Conservation (phyloP, 2,329 filamentous ascomycete genomes). For the Colletotrichum musicola region DNA sequence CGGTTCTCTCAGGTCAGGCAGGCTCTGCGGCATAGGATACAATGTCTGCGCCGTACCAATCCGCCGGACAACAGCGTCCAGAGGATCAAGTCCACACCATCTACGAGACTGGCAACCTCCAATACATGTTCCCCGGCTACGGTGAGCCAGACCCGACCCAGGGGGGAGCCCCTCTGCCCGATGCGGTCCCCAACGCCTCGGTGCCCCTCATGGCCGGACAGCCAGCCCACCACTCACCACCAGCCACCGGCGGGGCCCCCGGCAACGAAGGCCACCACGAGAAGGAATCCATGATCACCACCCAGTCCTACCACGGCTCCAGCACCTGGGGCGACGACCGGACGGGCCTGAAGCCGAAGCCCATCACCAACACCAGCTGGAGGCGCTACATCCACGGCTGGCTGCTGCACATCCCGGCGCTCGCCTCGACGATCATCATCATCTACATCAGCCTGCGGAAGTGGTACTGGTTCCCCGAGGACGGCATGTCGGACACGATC, state of each 20-base stretch:
- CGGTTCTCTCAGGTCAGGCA: too few species aligned
- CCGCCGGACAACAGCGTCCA: too few species aligned
- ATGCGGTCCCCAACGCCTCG: too few species aligned
- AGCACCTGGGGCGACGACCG: background rate
- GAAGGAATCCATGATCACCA: background rate
- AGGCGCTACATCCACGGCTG: slow-evolving; percentile 17
- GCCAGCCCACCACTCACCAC: background rate
- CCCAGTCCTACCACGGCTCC: background rate
- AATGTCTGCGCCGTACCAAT: too few species aligned
- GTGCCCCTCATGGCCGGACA: too few species aligned
- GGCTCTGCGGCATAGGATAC: too few species aligned
- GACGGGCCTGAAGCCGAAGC: background rate
- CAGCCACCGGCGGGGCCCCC: background rate
- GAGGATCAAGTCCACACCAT: too few species aligned
- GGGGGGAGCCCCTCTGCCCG: too few species aligned
- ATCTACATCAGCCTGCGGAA: slow-evolving; percentile 9
- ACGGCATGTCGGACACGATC: background rate
- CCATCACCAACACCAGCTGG: slow-evolving; percentile 1
- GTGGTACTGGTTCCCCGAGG: slow-evolving; percentile 28
- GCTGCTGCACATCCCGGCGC: slow-evolving; percentile 26
- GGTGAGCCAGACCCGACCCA: too few species aligned
- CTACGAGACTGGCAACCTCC: too few species aligned
- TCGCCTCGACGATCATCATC: slow-evolving; percentile 2
- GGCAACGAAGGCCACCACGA: background rate
- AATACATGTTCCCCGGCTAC: too few species aligned